Conservation (phyloP, 1,284 basidiomycete species). For the Ceratobasidium sp. region DNA sequence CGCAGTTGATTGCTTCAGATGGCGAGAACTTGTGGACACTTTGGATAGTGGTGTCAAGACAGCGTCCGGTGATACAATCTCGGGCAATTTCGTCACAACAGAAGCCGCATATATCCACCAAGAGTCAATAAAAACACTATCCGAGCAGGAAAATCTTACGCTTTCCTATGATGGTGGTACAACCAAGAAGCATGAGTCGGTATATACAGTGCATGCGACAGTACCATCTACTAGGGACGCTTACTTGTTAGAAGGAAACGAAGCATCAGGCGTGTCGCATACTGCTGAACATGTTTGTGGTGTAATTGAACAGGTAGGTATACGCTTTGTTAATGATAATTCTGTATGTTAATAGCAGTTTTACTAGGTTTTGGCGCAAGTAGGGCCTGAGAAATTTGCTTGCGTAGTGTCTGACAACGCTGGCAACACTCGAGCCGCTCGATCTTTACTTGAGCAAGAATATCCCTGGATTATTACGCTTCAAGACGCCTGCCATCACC, state of each 20-base stretch:
- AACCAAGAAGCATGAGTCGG: constrained; percentile 41
- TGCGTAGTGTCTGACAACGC: constrained; percentile 53
- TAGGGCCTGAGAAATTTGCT: constrained; percentile 49
- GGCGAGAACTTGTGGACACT: not conserved
- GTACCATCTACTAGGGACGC: constrained; percentile 41
- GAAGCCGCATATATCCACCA: not conserved
- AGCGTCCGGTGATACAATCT: not conserved
- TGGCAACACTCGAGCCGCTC: constrained; percentile 52
- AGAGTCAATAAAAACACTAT: constrained; percentile 9
- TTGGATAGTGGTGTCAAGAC: not conserved
- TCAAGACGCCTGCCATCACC: constrained; percentile 53
- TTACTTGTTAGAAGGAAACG: constrained; percentile 48
- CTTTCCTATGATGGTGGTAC: constrained; percentile 47
- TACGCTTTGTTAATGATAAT: not conserved
- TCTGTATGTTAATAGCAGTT: constrained; percentile 5
- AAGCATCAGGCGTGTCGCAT: constrained; percentile 36
- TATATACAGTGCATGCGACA: constrained; percentile 51
- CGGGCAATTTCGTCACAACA: constrained; percentile 1
- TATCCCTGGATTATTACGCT: constrained; percentile 51
- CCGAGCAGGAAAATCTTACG: constrained; percentile 41
- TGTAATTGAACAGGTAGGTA: constrained; percentile 1
- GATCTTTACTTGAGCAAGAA: constrained; percentile 46
- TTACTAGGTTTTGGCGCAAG: constrained; percentile 41
- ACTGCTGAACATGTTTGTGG: constrained; percentile 7
- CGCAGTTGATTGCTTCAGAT: constrained; percentile 4